Percentiles rank a stretch among this genome's conserved stretches.
These are phyloP conservation scores for Metschnikowia koreensis DNA, from an alignment of 805 yeast species.

Conservation along the genomic window DNA sequence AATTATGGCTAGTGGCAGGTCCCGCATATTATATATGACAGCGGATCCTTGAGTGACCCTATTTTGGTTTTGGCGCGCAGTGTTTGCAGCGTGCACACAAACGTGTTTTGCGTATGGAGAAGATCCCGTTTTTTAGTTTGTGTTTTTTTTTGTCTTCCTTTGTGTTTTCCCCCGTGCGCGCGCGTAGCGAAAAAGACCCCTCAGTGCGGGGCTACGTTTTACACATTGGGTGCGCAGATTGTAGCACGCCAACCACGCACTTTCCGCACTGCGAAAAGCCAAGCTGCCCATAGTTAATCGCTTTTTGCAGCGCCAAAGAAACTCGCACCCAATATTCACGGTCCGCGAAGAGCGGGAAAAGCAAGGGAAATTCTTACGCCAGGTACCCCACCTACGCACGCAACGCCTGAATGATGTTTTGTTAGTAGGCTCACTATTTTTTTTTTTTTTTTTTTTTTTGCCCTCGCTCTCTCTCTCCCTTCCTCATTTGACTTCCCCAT, in stretches of 20 bases:
- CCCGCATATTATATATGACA: conserved; percentile 10
- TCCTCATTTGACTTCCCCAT: conserved; percentile 5
- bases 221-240: conserved; percentile 7
- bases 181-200: neutral
- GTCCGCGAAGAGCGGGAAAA: conserved; percentile 8
- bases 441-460: neutral
- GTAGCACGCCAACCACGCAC: conserved; percentile 13
- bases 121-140: neutral
- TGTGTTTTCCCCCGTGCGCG: conserved; percentile 1
- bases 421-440: neutral
- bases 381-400: conserved; percentile 9
- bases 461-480: neutral
- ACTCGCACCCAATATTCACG: conserved; percentile 6
- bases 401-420: neutral
- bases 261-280: conserved; percentile 2
- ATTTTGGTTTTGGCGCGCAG: neutral
- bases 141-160: no score
- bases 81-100: conserved; percentile 1
- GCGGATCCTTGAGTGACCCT: neutral
- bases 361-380: conserved; percentile 12
- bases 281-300: conserved; percentile 15
- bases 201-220: conserved; percentile 13
- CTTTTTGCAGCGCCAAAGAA: conserved; percentile 13
- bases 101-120: neutral
- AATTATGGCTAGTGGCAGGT: neutral